phyloP scores from a whole-genome alignment of 331 rosid genomes.

The Rhamnella rubrinervis region DNA sequence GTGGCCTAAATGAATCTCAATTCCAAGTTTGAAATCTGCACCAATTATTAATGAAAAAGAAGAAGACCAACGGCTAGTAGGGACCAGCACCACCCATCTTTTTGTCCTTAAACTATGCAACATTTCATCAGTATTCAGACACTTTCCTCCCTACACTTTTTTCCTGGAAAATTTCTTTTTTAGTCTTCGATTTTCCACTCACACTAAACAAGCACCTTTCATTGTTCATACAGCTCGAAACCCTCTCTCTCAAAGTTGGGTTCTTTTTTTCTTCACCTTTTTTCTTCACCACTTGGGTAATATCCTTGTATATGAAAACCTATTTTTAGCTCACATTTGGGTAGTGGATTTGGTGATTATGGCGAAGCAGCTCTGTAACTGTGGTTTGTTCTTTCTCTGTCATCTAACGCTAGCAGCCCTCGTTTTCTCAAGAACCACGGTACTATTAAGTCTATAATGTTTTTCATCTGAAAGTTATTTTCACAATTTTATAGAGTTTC shows the following conservation, averaged over 20 bases:
- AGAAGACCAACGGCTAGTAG: slow-evolving; percentile 53
- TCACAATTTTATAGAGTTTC: neutral
- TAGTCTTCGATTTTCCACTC: slow-evolving; percentile 5
- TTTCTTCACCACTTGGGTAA: slow-evolving; percentile 8
- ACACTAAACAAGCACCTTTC: slow-evolving; percentile 12
- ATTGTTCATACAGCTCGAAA: neutral
- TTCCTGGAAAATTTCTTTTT: slow-evolving; percentile 2
- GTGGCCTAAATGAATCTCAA: neutral
- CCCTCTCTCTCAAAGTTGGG: slow-evolving; percentile 22
- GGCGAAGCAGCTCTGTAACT: slow-evolving; percentile 45
- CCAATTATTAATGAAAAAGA: neutral
- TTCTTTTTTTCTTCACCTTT: slow-evolving; percentile 17
- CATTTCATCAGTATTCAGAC: slow-evolving; percentile 21
- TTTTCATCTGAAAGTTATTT: neutral
- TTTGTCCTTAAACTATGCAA: slow-evolving; percentile 45
- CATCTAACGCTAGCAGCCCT: slow-evolving; percentile 42
- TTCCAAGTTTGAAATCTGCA: slow-evolving; percentile 15
- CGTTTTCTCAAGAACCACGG: slow-evolving; percentile 75
- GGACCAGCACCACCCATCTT: slow-evolving; percentile 46
- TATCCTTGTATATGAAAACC: slow-evolving; percentile 32
- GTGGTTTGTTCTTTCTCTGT: slow-evolving; percentile 31
- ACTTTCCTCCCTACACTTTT: slow-evolving; percentile 28
- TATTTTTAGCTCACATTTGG: slow-evolving; percentile 20
- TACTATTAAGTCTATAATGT: slow-evolving; percentile 22
- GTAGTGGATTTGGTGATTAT: slow-evolving; percentile 22